phyloP scores from a whole-genome alignment of 495 filamentous ascomycete species.

The Penicillium mononematosum region DNA sequence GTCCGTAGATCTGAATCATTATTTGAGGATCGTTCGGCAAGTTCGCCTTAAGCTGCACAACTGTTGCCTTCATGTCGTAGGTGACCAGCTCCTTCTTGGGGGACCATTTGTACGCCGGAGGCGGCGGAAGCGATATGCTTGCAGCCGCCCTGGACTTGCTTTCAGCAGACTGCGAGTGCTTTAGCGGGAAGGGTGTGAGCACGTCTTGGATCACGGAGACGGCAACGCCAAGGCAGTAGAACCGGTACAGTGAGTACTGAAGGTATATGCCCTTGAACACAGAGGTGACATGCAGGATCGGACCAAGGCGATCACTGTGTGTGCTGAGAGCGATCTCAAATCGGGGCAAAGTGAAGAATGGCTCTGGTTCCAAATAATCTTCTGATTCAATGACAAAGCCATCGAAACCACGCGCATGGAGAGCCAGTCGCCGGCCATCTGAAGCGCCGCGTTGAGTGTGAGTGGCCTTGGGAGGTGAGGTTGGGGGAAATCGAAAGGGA shows the following conservation, averaged over 20 bases:
- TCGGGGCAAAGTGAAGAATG: slow-evolving; percentile 81
- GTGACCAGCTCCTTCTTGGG: slow-evolving; percentile 66
- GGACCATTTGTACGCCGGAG: slow-evolving; percentile 29
- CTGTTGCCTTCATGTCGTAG: slow-evolving; percentile 71
- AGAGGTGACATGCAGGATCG: slow-evolving; percentile 82
- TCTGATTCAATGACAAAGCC: slow-evolving; percentile 84
- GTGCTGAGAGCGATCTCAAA: slow-evolving; percentile 87
- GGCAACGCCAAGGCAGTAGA: slow-evolving; percentile 87
- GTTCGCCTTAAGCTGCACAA: slow-evolving; percentile 83
- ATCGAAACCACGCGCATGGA: slow-evolving; percentile 81
- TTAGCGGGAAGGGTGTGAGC: slow-evolving; percentile 52
- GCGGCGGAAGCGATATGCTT: slow-evolving; percentile 28
- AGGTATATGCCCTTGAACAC: slow-evolving; percentile 72
- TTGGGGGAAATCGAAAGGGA: slow-evolving; percentile 55
- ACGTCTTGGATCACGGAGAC: slow-evolving; percentile 71
- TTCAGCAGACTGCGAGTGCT: slow-evolving; percentile 11
- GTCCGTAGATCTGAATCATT: slow-evolving; percentile 81
- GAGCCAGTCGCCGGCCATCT: slow-evolving; percentile 77
- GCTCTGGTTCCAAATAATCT: slow-evolving; percentile 79
- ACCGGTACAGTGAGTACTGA: slow-evolving; percentile 91
- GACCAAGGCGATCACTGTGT: slow-evolving; percentile 78
- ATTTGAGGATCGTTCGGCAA: slow-evolving; percentile 84
- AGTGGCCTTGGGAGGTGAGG: slow-evolving; percentile 59
- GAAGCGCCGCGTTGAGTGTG: slow-evolving; percentile 57
- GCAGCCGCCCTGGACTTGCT: slow-evolving; percentile 16